A percentile compares a stretch with the other conserved stretches of the same genome.
Conservation (phyloP, 2,329 filamentous ascomycete genomes). For the Saccharata proteae region DNA sequence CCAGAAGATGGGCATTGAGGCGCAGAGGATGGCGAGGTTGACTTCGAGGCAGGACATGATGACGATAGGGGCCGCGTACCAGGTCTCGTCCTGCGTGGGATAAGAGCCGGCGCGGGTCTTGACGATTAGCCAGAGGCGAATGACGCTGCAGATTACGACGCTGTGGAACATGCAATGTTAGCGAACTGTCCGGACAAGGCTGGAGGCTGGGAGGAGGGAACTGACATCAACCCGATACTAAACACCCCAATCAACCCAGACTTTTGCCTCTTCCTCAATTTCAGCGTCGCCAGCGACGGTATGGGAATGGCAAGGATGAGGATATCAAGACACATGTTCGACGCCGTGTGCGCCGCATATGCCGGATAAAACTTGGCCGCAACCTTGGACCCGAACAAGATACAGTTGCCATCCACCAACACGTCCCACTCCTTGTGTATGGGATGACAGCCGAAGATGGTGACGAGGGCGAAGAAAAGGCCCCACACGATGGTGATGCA, state of each 20-base stretch:
- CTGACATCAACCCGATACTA: slow-evolving; percentile 5
- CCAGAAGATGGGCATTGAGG: slow-evolving; percentile 14
- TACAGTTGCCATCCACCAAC: slow-evolving; percentile 15
- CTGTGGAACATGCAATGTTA: not conserved
- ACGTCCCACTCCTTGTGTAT: slow-evolving; percentile 21
- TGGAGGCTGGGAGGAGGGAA: not conserved
- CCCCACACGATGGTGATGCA: slow-evolving; percentile 18
- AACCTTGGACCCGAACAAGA: slow-evolving; percentile 24
- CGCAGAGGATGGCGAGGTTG: slow-evolving; percentile 12
- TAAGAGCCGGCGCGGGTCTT: slow-evolving; percentile 5
- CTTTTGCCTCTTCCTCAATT: slow-evolving; percentile 18
- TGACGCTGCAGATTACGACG: slow-evolving; percentile 5
- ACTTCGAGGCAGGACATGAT: slow-evolving; percentile 12
- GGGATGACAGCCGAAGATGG: slow-evolving; percentile 20
- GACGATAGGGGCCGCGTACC: slow-evolving; percentile 10
- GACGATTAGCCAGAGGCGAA: slow-evolving; percentile 7
- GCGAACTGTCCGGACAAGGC: not conserved
- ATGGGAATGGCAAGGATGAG: slow-evolving; percentile 19
- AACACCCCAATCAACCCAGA: slow-evolving; percentile 17
- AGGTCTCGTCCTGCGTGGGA: slow-evolving; percentile 6
- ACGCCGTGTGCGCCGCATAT: slow-evolving; percentile 19
- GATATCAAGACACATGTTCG: slow-evolving; percentile 22
- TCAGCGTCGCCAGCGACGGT: slow-evolving; percentile 20
- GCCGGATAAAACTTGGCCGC: slow-evolving; percentile 17
- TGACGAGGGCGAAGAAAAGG: slow-evolving; percentile 17